phyloP scores from a whole-genome alignment of 169 alveolate species.

The Plasmodium vivax region DNA sequence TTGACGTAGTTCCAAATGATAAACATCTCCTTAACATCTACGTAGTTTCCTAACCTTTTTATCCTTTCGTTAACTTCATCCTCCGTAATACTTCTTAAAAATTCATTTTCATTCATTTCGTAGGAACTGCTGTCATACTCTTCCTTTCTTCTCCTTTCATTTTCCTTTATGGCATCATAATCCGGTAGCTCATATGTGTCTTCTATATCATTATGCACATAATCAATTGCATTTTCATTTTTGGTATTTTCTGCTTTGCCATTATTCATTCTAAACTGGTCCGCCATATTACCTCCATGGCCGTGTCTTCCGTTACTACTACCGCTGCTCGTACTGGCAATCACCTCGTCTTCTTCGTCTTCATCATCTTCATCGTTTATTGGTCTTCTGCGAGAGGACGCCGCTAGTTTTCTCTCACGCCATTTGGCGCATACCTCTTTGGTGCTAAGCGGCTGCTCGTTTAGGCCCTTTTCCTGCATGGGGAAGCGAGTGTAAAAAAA shows the following conservation, averaged over 20 bases:
- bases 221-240: not conserved
- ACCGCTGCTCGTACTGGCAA: not conserved
- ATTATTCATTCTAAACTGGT: not conserved
- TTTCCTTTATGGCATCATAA: not conserved
- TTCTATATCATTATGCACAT: not conserved
- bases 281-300: not conserved
- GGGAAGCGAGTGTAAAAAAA: not conserved
- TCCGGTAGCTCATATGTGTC: not conserved
- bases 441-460: not conserved
- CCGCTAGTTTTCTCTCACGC: not conserved
- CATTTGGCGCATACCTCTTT: not conserved
- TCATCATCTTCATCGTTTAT: not conserved
- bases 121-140: not conserved
- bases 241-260: not conserved
- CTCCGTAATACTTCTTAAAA: not conserved
- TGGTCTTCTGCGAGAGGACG: not conserved
- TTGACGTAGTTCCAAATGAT: conserved; percentile 14
- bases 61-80: not conserved
- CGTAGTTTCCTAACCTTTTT: not conserved
- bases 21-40: conserved; percentile 37
- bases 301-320: not conserved
- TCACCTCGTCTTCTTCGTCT: not conserved
- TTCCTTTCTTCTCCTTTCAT: not conserved
- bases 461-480: not conserved
- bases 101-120: not conserved